Base-by-base conservation (phyloP, 805 yeast genomes). In the Ogataea kodamae region DNA sequence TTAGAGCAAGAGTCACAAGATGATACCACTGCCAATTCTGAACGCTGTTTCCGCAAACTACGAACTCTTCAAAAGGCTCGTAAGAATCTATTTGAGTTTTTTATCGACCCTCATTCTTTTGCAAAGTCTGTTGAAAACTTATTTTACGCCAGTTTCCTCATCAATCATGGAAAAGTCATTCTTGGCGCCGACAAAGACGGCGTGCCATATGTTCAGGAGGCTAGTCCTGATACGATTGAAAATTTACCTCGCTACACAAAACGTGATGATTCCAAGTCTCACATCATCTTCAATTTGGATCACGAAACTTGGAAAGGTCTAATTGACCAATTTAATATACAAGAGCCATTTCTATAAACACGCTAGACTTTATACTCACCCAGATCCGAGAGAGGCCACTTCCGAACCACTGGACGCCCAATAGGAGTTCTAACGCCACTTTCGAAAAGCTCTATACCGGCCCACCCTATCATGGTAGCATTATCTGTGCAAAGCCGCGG, bases 391-490 rank as follows among this genome's bases (percentile, higher is more conserved):
- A 88, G 51, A 2, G 95, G 89, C 98, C 98, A 90, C 58, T 78
- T 85, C 28, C 87, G 65, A 1, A 76, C 64, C 1, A 95, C 94
- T n/a, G 70, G 50, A 3, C 77, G 72, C 8, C 61, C 68, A 25
- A 83, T 48, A 5, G 68, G 71, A 0, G 88, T 73, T 9, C 68
- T 62, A 12, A 60, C 54, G 5, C 72, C 69, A 11, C 54, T 46
- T 53, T 88, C 96, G 52, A 64, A 81, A 12, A 89, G 60, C 55
- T 90, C 96, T 6, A 90, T 85, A 0, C 97, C 98, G 0, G 97
- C 95, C 78, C 94, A 86, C 1, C 96, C 98, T 33, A 92, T 92
- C 98, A 92, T 92, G 2, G 87, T 75, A 0, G 97, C 95, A 57
- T 92, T 92, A 52, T 92, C 98, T 0, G 97, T 87, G 54, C 98